Evolutionary conservation across 1,284 basidiomycete species (phyloP).

Genomic region (Ustilago bromivora): DNA sequence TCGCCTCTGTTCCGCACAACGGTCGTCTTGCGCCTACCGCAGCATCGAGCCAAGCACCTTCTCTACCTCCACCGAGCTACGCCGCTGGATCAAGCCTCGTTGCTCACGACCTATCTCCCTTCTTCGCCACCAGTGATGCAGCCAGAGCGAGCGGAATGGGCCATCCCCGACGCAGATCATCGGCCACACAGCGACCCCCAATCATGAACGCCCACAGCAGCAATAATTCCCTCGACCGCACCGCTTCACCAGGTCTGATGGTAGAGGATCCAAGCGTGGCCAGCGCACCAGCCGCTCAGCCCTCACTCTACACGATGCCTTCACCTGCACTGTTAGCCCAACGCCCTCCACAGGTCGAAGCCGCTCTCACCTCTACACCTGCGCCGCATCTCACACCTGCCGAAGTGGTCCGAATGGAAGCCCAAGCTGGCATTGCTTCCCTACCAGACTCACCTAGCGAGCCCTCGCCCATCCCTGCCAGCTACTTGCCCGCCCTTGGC

Average conservation of each 20-base stretch:
- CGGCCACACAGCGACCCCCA: constrained; percentile 28
- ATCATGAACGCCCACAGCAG: constrained; percentile 36
- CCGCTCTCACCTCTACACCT: not conserved
- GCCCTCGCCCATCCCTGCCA: constrained; percentile 38
- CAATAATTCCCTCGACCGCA: constrained; percentile 37
- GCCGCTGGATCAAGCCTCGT: constrained; percentile 2
- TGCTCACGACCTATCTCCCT: constrained; percentile 25
- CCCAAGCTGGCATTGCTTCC: constrained; percentile 59
- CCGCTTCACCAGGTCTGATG: constrained; percentile 41
- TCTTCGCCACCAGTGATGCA: not conserved
- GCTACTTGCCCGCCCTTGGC: constrained; percentile 28
- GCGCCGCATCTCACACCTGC: constrained; percentile 52
- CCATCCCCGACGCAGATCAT: constrained; percentile 29
- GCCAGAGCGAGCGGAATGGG: not conserved
- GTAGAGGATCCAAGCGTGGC: constrained; percentile 34
- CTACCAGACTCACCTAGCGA: constrained; percentile 55
- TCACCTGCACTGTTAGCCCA: constrained; percentile 12
- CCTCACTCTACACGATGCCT: constrained; percentile 32
- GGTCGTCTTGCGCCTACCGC: not conserved
- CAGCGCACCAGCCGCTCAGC: constrained; percentile 30
- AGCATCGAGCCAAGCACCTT: constrained; percentile 5
- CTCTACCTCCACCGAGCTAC: constrained; percentile 18
- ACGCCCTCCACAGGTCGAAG: constrained; percentile 11
- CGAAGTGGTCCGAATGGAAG: constrained; percentile 58
- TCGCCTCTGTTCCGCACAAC: constrained; percentile 4